Evolutionary conservation across 2,329 filamentous ascomycete genomes (phyloP).

Genomic region (Cladosporium oxysporum): DNA sequence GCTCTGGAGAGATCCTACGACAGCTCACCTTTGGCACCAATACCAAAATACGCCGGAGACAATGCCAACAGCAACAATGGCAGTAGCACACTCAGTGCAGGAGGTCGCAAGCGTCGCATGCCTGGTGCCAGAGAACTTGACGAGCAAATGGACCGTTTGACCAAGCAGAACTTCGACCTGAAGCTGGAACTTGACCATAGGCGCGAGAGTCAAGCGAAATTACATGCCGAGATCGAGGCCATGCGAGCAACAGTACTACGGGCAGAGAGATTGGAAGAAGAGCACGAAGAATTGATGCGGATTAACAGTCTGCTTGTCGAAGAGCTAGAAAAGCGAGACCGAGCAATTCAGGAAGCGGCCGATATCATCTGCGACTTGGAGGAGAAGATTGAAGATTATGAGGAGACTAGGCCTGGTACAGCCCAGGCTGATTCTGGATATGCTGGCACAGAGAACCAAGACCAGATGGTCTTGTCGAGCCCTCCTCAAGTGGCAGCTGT

Average conservation of each 20-base stretch:
- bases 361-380: conserved; percentile 68
- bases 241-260: conserved; percentile 55
- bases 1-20: conserved; percentile 28
- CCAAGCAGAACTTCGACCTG: conserved; percentile 76
- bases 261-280: conserved; percentile 37
- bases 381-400: conserved; percentile 38
- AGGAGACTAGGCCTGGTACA: conserved; percentile 36
- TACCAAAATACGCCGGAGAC: conserved; percentile 24
- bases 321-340: conserved; percentile 68
- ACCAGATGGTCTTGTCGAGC: conserved; percentile 27
- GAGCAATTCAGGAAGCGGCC: conserved; percentile 70
- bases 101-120: conserved; percentile 26
- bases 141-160: conserved; percentile 65
- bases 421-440: conserved; percentile 39
- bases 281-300: conserved; percentile 54
- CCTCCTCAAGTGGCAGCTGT: neutral
- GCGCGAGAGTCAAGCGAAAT: conserved; percentile 61
- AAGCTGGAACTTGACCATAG: conserved; percentile 73
- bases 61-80: conserved; percentile 24
- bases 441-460: conserved; percentile 37
- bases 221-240: conserved; percentile 60
- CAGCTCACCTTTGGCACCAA: conserved; percentile 32
- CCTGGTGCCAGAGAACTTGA: conserved; percentile 69
- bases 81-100: conserved; percentile 7
- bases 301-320: conserved; percentile 60